Conservation (phyloP, 2,329 filamentous ascomycete species). For the Diaporthe sp. region DNA sequence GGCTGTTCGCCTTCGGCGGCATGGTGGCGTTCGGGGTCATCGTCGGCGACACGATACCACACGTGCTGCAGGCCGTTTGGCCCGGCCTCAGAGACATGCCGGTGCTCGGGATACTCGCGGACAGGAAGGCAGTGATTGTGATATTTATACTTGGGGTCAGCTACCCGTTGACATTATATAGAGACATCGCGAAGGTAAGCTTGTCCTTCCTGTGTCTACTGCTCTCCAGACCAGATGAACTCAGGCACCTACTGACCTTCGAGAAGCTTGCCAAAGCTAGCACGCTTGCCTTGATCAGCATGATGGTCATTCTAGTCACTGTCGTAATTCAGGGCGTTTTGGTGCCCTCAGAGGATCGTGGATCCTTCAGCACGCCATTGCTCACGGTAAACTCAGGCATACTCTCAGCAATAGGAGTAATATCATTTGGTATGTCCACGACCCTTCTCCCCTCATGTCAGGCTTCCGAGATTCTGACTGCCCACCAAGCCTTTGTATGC, state of each 20-base stretch:
- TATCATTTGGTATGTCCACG: slow-evolving; percentile 84
- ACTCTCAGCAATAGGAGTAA: slow-evolving; percentile 96
- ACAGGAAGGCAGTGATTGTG: slow-evolving; percentile 87
- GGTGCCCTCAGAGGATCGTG: slow-evolving; percentile 78
- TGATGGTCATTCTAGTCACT: slow-evolving; percentile 89
- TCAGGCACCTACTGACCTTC: slow-evolving; percentile 31
- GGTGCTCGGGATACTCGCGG: slow-evolving; percentile 84
- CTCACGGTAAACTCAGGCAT: slow-evolving; percentile 88
- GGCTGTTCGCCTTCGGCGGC: slow-evolving; percentile 98
- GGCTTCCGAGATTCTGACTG: not conserved
- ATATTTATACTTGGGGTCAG: slow-evolving; percentile 88
- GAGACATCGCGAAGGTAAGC: slow-evolving; percentile 93
- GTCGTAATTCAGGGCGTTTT: slow-evolving; percentile 86
- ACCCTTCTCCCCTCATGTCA: not conserved
- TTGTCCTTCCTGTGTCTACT: not conserved
- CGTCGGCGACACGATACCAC: slow-evolving; percentile 94
- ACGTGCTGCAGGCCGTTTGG: slow-evolving; percentile 86
- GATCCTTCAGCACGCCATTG: slow-evolving; percentile 76
- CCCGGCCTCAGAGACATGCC: slow-evolving; percentile 79
- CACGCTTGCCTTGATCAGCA: slow-evolving; percentile 91
- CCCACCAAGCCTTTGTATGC: slow-evolving; percentile 70
- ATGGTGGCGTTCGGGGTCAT: slow-evolving; percentile 99
- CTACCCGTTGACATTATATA: slow-evolving; percentile 91
- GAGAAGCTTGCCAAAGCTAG: slow-evolving; percentile 88
- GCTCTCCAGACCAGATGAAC: not conserved